A percentile compares a stretch with the other conserved stretches of the same genome.
Evolutionary conservation across 257 asterid species (phyloP).

Genomic region (Ligustrum vulgare): DNA sequence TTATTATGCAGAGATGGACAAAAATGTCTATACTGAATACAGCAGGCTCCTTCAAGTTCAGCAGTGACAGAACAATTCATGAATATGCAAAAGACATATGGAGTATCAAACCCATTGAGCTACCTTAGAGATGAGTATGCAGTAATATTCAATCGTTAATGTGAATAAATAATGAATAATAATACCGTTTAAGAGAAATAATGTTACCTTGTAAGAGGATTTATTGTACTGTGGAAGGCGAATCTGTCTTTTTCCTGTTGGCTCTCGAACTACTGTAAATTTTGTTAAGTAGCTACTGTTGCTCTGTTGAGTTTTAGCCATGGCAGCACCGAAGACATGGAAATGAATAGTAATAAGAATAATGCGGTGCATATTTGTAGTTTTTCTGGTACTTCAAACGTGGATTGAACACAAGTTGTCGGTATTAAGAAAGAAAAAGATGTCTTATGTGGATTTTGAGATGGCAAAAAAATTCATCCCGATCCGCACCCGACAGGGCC

Average conservation of each 20-base stretch:
- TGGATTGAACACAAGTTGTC: too few species aligned
- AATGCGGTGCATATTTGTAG: too few species aligned
- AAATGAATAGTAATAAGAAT: too few species aligned
- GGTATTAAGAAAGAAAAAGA: too few species aligned
- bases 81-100: conserved; percentile 83
- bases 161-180: background rate
- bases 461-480: too few species aligned
- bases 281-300: background rate
- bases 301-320: too few species aligned
- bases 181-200: too few species aligned
- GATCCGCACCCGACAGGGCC: too few species aligned
- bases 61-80: conserved; percentile 82
- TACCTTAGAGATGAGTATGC: conserved; percentile 23
- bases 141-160: background rate
- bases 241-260: background rate
- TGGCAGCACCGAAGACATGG: too few species aligned
- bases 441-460: too few species aligned
- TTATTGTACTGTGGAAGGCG: background rate
- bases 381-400: too few species aligned
- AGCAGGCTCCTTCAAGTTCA: conserved; percentile 78
- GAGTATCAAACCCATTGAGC: conserved; percentile 54
- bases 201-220: background rate
- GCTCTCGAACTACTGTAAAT: background rate
- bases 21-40: conserved; percentile 83
- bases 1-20: conserved; percentile 69